These are phyloP conservation scores for Coemansia sp. DNA, from an alignment of 192 early-diverging fungal species.

Conservation along the genomic window DNA sequence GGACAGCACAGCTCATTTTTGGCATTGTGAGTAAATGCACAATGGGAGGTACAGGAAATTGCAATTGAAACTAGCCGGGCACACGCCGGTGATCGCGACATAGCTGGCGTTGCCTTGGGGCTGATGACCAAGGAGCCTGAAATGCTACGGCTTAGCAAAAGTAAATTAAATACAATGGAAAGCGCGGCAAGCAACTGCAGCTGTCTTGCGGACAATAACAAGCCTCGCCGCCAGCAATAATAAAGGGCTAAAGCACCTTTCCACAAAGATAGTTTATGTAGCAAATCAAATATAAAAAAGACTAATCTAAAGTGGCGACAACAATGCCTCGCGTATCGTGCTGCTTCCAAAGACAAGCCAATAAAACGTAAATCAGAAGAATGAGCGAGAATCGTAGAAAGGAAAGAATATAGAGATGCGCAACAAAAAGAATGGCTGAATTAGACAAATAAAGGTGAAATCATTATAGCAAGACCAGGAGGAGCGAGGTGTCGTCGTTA, in stretches of 20 bases:
- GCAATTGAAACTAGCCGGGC: conserved; percentile 5
- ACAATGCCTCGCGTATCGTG: background rate
- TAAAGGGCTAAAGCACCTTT: background rate
- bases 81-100: conserved; percentile 1
- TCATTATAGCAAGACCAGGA: background rate
- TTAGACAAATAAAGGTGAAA: background rate
- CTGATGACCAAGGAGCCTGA: background rate
- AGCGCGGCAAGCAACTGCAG: background rate
- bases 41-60: conserved; percentile 1
- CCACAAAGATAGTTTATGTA: background rate
- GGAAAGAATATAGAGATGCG: background rate
- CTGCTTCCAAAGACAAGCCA: conserved; percentile 1
- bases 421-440: background rate
- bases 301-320: background rate
- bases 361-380: background rate
- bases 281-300: background rate
- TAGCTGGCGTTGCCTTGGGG: background rate
- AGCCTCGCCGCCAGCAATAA: background rate
- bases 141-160: conserved; percentile 5
- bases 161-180: background rate
- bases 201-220: background rate
- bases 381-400: background rate
- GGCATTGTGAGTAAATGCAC: conserved; percentile 17
- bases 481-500: background rate
- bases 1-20: conserved; percentile 5